phyloP scores from a whole-genome alignment of 2,329 filamentous ascomycete genomes.

The Colletotrichum graminicola region DNA sequence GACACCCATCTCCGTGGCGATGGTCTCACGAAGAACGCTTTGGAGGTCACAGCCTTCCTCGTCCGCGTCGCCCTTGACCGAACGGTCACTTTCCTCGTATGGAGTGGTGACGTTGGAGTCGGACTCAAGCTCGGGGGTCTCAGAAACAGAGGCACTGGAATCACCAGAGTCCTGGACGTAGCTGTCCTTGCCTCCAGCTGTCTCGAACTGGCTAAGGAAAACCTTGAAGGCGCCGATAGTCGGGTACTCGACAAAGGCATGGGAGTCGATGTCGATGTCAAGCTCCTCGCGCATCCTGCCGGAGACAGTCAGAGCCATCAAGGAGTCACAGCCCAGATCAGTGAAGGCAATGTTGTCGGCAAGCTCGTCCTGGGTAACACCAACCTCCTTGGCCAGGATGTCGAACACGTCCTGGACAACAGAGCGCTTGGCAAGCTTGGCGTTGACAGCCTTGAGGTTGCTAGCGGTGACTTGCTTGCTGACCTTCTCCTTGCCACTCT shows the following conservation, averaged over 20 bases:
- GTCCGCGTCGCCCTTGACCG: slow-evolving; percentile 57
- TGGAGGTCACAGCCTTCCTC: slow-evolving; percentile 54
- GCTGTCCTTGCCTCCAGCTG: slow-evolving; percentile 45
- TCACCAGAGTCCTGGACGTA: slow-evolving; percentile 51
- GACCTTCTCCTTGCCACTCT: slow-evolving; percentile 56
- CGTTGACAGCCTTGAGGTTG: slow-evolving; percentile 63
- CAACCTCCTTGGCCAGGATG: slow-evolving; percentile 69
- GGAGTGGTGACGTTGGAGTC: slow-evolving; percentile 67
- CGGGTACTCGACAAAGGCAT: slow-evolving; percentile 66
- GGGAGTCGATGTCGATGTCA: slow-evolving; percentile 65
- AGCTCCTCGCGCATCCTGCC: slow-evolving; percentile 70
- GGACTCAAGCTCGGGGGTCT: slow-evolving; percentile 59
- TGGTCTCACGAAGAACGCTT: slow-evolving; percentile 71
- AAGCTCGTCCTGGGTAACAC: slow-evolving; percentile 66
- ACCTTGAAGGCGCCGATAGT: slow-evolving; percentile 68
- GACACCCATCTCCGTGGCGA: slow-evolving; percentile 80
- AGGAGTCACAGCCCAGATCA: slow-evolving; percentile 71
- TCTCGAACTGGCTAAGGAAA: slow-evolving; percentile 53
- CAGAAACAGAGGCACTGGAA: slow-evolving; percentile 57
- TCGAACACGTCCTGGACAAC: slow-evolving; percentile 61
- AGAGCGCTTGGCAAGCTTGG: slow-evolving; percentile 60
- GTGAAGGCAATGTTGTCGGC: slow-evolving; percentile 68
- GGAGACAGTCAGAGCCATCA: slow-evolving; percentile 70
- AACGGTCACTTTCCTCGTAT: slow-evolving; percentile 64
- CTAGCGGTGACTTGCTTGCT: slow-evolving; percentile 58